phyloP scores from a whole-genome alignment of 2,329 filamentous ascomycete species.

The Neoscytalidium dimidiatum region DNA sequence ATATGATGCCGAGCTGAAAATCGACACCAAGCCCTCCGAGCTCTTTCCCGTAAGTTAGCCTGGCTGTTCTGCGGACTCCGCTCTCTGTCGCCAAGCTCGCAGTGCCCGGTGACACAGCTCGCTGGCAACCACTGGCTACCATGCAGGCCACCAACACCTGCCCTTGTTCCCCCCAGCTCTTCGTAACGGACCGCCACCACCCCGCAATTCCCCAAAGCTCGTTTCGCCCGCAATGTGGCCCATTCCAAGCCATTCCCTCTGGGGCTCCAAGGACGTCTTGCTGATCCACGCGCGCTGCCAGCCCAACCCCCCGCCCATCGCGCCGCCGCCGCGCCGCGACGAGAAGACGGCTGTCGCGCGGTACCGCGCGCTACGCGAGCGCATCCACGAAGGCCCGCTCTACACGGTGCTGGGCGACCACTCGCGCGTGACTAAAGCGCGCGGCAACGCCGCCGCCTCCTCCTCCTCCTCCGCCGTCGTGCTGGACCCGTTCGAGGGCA shows the following conservation, averaged over 20 bases:
- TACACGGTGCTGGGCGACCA: constrained; percentile 58
- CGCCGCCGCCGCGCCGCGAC: constrained; percentile 38
- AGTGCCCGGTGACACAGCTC: too few relatives aligned
- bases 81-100: too few relatives aligned
- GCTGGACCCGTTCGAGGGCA: constrained; percentile 64
- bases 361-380: constrained; percentile 55
- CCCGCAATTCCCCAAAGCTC: neutral
- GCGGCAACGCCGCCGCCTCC: too few relatives aligned
- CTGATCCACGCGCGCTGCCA: neutral
- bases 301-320: constrained; percentile 18
- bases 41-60: constrained; percentile 41
- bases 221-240: neutral
- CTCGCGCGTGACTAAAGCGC: constrained; percentile 43
- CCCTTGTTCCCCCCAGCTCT: neutral
- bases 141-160: neutral
- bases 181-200: too few relatives aligned
- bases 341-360: constrained; percentile 53
- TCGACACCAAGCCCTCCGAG: constrained; percentile 39
- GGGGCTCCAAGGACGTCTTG: neutral
- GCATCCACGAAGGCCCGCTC: constrained; percentile 61
- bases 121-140: neutral
- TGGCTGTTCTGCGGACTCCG: neutral
- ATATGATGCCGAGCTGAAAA: constrained; percentile 41
- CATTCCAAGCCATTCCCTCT: neutral
- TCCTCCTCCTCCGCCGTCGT: constrained; percentile 28